Percentiles rank a stretch among this genome's conserved stretches.
phyloP scores from a whole-genome alignment of 1,139 yeast species.

The Zygosaccharomyces sapae region DNA sequence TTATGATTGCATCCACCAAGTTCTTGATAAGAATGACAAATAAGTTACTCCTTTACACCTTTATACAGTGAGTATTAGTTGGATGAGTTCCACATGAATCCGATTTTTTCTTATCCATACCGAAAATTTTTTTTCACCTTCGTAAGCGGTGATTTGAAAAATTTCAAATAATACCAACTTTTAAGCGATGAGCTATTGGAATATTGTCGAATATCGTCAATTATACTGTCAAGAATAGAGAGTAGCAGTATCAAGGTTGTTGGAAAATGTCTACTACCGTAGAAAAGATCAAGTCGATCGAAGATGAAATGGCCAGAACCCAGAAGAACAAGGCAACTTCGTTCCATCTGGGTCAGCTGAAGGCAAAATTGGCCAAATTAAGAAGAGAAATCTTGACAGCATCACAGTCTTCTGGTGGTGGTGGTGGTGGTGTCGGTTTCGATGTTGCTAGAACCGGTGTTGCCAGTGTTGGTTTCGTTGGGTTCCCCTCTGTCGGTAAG shows the following conservation, averaged over 20 bases:
- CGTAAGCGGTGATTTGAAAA: conserved; percentile 3
- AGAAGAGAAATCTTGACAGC: conserved; percentile 88
- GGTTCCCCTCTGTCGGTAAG: conserved; percentile 98
- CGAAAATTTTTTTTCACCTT: conserved; percentile 15
- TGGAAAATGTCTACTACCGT: conserved; percentile 67
- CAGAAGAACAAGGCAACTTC: conserved; percentile 95
- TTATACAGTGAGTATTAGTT: not conserved
- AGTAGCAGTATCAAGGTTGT: not conserved
- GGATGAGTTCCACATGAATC: not conserved
- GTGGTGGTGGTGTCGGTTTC: conserved; percentile 83
- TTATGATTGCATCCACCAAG: not conserved
- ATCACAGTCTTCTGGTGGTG: conserved; percentile 76
- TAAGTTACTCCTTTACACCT: too few relatives aligned
- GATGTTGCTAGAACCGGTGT: conserved; percentile 98
- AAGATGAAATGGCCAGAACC: conserved; percentile 90
- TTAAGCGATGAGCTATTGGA: conserved; percentile 13
- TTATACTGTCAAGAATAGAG: not conserved
- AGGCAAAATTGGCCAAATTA: conserved; percentile 91
- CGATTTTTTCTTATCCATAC: not conserved
- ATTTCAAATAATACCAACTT: conserved; percentile 7
- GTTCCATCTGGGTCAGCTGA: conserved; percentile 92
- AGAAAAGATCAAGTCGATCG: conserved; percentile 86
- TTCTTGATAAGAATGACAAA: not conserved
- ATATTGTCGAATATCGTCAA: not conserved
- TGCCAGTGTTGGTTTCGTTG: conserved; percentile 94